Percentiles rank a stretch among this genome's conserved stretches.
phyloP scores from a whole-genome alignment of 2,329 filamentous ascomycete species.

The Fusarium falciforme region DNA sequence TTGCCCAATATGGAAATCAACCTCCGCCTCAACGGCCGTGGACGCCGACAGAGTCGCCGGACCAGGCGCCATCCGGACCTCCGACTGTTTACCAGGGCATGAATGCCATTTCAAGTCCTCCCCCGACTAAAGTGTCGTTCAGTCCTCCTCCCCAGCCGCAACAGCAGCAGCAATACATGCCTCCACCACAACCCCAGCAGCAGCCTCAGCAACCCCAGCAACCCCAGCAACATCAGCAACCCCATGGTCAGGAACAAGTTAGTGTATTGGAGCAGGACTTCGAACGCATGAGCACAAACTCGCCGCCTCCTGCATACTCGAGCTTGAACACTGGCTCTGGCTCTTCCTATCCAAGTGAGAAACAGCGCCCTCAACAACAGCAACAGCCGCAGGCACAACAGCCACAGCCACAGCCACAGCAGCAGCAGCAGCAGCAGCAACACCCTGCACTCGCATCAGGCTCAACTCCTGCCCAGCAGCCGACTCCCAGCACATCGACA shows the following conservation, averaged over 20 bases:
- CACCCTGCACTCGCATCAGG: slow-evolving; percentile 37
- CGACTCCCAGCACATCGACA: slow-evolving; percentile 37
- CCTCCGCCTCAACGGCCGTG: slow-evolving; percentile 72
- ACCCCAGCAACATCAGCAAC: slow-evolving; percentile 47
- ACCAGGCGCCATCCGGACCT: slow-evolving; percentile 86
- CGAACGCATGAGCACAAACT: slow-evolving; percentile 82
- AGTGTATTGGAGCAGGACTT: slow-evolving; percentile 89
- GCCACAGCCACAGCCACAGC: not conserved
- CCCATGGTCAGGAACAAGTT: slow-evolving; percentile 58
- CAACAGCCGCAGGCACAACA: not conserved
- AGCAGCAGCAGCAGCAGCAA: not conserved
- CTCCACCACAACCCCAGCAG: slow-evolving; percentile 43
- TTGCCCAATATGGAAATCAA: slow-evolving; percentile 77
- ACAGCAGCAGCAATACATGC: slow-evolving; percentile 32
- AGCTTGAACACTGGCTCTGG: slow-evolving; percentile 70
- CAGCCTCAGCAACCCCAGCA: slow-evolving; percentile 19
- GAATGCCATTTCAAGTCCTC: slow-evolving; percentile 71
- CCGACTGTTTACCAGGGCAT: slow-evolving; percentile 92
- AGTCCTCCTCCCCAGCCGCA: slow-evolving; percentile 56
- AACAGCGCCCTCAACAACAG: slow-evolving; percentile 65
- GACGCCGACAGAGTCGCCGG: slow-evolving; percentile 94
- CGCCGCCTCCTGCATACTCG: slow-evolving; percentile 95
- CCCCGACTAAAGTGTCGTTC: slow-evolving; percentile 47
- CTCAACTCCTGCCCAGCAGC: slow-evolving; percentile 42
- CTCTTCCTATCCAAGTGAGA: slow-evolving; percentile 82